These are phyloP conservation scores for Phytophthora pistaciae DNA, from an alignment of 352 stramenopile genomes.

Conservation along the genomic window DNA sequence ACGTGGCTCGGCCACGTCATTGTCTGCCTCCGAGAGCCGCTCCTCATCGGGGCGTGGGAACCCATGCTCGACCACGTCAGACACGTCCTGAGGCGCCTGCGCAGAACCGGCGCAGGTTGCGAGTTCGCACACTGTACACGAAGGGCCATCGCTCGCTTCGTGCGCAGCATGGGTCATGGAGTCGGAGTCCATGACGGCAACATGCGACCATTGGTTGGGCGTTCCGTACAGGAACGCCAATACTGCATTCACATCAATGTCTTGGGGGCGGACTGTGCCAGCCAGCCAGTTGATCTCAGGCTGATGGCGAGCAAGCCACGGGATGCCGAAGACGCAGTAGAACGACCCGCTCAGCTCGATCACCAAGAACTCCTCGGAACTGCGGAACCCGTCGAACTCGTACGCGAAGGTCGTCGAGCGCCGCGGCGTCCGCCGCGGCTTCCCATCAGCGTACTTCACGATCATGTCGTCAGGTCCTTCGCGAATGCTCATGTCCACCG, in stretches of 20 bases:
- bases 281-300: no score
- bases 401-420: constrained; percentile 22
- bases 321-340: constrained; percentile 41
- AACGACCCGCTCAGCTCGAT: constrained; percentile 36
- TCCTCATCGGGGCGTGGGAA: neutral
- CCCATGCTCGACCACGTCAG: constrained; percentile 18
- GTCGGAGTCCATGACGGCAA: neutral
- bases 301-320: constrained; percentile 36
- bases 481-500: constrained; percentile 10
- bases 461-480: constrained; percentile 20
- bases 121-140: neutral
- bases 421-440: constrained; percentile 10
- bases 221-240: neutral
- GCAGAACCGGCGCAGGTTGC: constrained; percentile 13
- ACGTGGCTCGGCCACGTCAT: neutral
- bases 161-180: neutral
- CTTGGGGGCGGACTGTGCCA: no score
- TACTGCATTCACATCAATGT: neutral
- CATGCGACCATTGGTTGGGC: neutral
- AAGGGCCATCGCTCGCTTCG: neutral
- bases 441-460: constrained; percentile 28
- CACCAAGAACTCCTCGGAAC: constrained; percentile 36
- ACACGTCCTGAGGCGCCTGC: constrained; percentile 19
- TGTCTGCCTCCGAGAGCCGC: neutral
- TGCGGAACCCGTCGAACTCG: constrained; percentile 25